A percentile compares a stretch with the other conserved stretches of the same genome.
Evolutionary conservation across 176 grass and related monocot species (phyloP).

Genomic region (Musa troglodytarum): DNA sequence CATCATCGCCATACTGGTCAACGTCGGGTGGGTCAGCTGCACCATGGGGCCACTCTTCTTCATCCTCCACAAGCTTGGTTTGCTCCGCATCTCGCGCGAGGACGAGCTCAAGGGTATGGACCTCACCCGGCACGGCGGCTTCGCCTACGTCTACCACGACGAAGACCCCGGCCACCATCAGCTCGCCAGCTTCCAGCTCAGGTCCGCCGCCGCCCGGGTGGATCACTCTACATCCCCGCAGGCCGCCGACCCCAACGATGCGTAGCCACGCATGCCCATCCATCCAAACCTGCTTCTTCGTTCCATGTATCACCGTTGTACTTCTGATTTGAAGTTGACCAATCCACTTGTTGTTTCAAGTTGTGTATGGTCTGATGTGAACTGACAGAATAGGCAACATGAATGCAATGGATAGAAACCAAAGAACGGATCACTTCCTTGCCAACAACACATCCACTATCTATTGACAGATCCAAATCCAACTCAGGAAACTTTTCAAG

Average conservation of each 20-base stretch:
- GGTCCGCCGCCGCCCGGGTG: background rate
- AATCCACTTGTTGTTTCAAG: too few species aligned
- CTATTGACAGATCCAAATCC: too few species aligned
- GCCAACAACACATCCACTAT: too few species aligned
- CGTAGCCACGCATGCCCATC: background rate
- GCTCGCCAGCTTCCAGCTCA: background rate
- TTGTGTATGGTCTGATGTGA: too few species aligned
- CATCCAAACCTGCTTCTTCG: too few species aligned
- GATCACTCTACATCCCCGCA: background rate
- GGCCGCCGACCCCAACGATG: background rate
- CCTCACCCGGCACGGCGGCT: slow-evolving; percentile 12
- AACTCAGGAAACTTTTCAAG: too few species aligned
- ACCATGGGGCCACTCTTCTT: slow-evolving; percentile 17
- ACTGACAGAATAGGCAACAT: too few species aligned
- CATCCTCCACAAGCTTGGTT: background rate
- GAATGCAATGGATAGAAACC: too few species aligned
- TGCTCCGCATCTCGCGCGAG: slow-evolving; percentile 3
- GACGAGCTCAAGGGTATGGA: slow-evolving; percentile 4
- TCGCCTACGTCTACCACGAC: slow-evolving; percentile 14
- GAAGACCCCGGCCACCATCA: background rate
- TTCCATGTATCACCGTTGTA: too few species aligned
- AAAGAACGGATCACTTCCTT: too few species aligned
- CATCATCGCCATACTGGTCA: slow-evolving; percentile 12
- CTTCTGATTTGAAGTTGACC: too few species aligned
- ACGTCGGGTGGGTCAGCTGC: background rate